A percentile compares a stretch with the other conserved stretches of the same genome.
phyloP scores from a whole-genome alignment of 345 rosid species.

The Capsella bursapastoris region DNA sequence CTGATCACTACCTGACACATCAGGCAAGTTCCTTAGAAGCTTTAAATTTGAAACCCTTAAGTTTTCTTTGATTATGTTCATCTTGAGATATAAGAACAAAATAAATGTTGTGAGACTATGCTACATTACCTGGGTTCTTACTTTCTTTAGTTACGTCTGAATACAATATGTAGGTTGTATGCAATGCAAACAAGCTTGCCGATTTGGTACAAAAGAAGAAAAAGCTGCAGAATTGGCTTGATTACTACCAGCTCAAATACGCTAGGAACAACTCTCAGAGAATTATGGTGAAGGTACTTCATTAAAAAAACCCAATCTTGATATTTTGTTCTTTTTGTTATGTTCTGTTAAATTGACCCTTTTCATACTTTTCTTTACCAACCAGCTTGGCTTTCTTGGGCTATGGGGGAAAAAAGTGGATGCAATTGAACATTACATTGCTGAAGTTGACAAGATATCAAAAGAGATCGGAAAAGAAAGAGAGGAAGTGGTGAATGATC shows the following conservation, averaged over 20 bases:
- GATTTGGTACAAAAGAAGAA: conserved; percentile 78
- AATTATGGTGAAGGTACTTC: conserved; percentile 68
- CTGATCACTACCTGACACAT: conserved; percentile 70
- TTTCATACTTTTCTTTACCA: conserved; percentile 24
- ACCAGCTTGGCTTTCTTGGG: conserved; percentile 92
- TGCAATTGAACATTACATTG: conserved; percentile 69
- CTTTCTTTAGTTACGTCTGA: not conserved
- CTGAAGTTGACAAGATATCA: conserved; percentile 66
- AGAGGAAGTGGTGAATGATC: conserved; percentile 70
- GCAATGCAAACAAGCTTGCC: conserved; percentile 86
- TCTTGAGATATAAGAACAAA: conserved; percentile 3
- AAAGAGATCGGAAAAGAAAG: conserved; percentile 75
- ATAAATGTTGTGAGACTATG: not conserved
- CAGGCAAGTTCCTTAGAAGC: conserved; percentile 51
- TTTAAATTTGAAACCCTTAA: not conserved
- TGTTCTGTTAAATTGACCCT: conserved; percentile 18
- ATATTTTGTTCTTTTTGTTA: not conserved
- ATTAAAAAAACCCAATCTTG: not conserved
- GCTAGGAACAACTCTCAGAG: conserved; percentile 57
- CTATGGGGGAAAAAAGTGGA: conserved; percentile 81
- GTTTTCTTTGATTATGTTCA: conserved; percentile 9
- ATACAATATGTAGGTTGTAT: conserved; percentile 67
- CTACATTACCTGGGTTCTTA: conserved; percentile 20
- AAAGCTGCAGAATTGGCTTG: conserved; percentile 86
- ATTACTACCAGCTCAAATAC: conserved; percentile 74